Evolutionary conservation across 2,329 filamentous ascomycete genomes (phyloP), one percentile per base, ranked within the genome.

Genomic region (Aspergillus piperis): DNA sequence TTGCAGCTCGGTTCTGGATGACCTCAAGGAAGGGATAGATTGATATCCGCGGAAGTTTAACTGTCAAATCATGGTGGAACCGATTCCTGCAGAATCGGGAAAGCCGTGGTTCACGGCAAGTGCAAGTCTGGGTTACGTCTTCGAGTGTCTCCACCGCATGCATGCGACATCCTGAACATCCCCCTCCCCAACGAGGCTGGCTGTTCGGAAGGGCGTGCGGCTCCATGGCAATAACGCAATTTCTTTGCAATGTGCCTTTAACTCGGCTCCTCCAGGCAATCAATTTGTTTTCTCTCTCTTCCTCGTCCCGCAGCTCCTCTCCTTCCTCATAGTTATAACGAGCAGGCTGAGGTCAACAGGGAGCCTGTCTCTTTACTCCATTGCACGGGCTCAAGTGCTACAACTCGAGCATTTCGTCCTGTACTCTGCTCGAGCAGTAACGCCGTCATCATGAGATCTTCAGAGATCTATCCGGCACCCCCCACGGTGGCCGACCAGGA

Each of bases 401-500:
- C 44, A 8, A 30, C 41, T 44, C 19, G 10, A n/a, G 44, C 44
- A 49, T 23, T 30, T 13, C 25, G 8, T 50, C 19, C 47, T 50
- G 25, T n/a, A 8, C 15, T 32, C 47, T 50, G 23, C 25, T 32
- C 1, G n/a, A 17, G 30, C n/a, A 15, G 13, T 30, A 30, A 15
- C 15, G 11, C n/a, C 15, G 25, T n/a, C 56, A 63, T 39, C 21
- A 65, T 65, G 61, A 62, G 44, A 57, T 56, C 59, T 38, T 55
- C 53, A 58, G 65, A 67, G 32, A 60, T 65, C 21, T 48, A 58
- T 25, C 36, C 61, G 7, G 39, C 50, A 38, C 52, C 62, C 17
- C 54, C 65, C n/a, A 55, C 50, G 30, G 39, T 59, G 13, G 32
- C 61, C 17, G 62, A 62, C 56, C 54, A 60, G 17, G 66, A 64